phyloP scores from a whole-genome alignment of 768 basidiomycete species.

The Pulveroboletus sp. region DNA sequence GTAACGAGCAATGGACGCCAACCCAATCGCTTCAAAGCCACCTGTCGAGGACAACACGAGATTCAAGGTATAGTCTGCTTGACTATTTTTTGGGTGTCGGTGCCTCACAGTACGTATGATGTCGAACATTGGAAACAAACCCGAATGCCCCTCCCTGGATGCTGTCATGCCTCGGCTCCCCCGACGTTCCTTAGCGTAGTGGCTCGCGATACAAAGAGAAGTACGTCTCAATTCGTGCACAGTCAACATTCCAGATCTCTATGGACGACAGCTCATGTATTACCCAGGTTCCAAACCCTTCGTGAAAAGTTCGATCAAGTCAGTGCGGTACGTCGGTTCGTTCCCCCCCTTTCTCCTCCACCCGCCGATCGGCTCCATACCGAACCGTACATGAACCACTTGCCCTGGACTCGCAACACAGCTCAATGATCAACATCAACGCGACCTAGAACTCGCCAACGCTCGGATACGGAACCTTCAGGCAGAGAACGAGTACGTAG shows the following conservation, averaged over 20 bases:
- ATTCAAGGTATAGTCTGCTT: conserved; percentile 21
- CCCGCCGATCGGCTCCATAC: not conserved
- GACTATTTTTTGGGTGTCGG: not conserved
- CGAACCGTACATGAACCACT: not conserved
- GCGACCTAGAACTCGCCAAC: conserved; percentile 26
- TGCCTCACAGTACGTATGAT: not conserved
- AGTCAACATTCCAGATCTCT: not conserved
- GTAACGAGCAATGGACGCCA: conserved; percentile 14
- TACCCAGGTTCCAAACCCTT: conserved; percentile 24
- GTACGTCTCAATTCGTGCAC: conserved; percentile 8
- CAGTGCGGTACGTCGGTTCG: conserved; percentile 24
- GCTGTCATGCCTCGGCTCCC: conserved; percentile 8
- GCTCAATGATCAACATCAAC: conserved; percentile 24
- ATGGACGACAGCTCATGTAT: not conserved
- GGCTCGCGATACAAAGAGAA: conserved; percentile 31
- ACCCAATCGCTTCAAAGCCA: conserved; percentile 8
- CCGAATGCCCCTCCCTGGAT: not conserved
- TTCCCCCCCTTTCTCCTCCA: no score
- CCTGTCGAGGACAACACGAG: conserved; percentile 19
- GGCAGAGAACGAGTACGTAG: conserved; percentile 30
- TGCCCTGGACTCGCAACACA: not conserved
- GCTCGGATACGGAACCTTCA: conserved; percentile 27
- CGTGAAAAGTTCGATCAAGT: conserved; percentile 33
- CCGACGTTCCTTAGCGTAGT: conserved; percentile 13
- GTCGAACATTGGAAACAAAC: not conserved